Evolutionary conservation across 2,329 filamentous ascomycete species (phyloP), one percentile per base, ranked within the genome.

Genomic region (Ophiocordyceps camponoti-rufipedis): DNA sequence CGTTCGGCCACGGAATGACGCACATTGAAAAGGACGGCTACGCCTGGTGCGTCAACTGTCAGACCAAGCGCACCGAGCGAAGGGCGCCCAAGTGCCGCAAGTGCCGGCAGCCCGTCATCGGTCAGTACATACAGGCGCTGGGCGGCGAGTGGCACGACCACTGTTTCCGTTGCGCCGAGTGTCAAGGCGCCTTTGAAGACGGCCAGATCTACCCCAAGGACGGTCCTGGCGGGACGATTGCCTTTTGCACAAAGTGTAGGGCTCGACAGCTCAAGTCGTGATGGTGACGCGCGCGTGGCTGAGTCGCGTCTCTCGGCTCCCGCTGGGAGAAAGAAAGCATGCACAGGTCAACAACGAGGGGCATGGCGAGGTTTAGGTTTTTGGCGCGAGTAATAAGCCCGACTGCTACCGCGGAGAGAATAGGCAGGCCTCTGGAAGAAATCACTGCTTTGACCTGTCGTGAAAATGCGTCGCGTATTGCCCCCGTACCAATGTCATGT

Each of bases 21-120:
- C 78, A 81, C 55, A 80, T 98, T 46, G 91, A 98, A 60, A 94
- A 94, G 64, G 89, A 96, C 53, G 89, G 89, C 10, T 96, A 94
- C 62, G 91, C 91, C 5, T 98, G 91, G 88, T 98, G 91, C 63
- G 76, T 96, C 42, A 74, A 74, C 19, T 98, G 91, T 59, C 89
- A 96, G 66, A 93, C 88, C 13, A 85, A 87, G 58, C 78, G 91
- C 32, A 95, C 87, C 12, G 86, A 93, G 62, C 75, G 89, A 28
- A 85, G 84, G 45, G 85, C 83, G 12, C 82, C 86, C 42, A 93
- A 94, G 63, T 98, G 91, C 63, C 75, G 77, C 53, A 85, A 81
- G 55, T 98, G 91, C 65, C 78, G 77, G 55, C 78, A 74, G 55
- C 83, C 87, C 9, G 87, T 96, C 45, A 79, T 91, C 44, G 89